Base-by-base conservation (phyloP, 2,329 filamentous ascomycete genomes). In the Incumbomyces delicatus region DNA sequence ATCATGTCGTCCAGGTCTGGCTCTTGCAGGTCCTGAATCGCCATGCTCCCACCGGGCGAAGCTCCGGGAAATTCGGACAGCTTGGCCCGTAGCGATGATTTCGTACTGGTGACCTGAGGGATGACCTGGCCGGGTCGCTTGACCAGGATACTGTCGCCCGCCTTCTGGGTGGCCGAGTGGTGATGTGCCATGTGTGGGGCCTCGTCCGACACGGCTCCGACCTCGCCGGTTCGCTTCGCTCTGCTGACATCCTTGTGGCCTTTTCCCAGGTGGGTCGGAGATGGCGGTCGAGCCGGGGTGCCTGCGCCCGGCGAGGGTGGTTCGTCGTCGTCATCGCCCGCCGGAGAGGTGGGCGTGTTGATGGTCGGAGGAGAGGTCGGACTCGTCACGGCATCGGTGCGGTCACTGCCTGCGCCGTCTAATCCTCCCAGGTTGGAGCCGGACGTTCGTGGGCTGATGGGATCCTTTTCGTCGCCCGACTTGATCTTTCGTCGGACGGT, bases 1-100 rank as follows among this genome's bases (percentile, higher is more conserved):
- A 98, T 98, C 74, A 94, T 95, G 62, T 98, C 92, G 61, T 98
- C 92, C 27, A 98, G 73, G 63, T 98, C 92, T 57, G 92, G 86
- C 31, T 89, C 80, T 65, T 95, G 95, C 60, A 96, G 78, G 17
- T 94, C 87, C 46, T 85, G 81, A 75, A 96, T 94, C 52, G 86
- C 85, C 66, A 95, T 85, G 12, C 72, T 69, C 11, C 75, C 73
- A 3, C 76, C 77, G 1, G 68, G 63, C 29, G 66, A 68, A 18
- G 66, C 60, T 31, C 68, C 63, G 13, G 63, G 52, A 3, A 65
- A 61, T 36, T 57, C 51, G 14, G 52, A 51, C 16, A 59, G 47
- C 27, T 53, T 55, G 13, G 56, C 53, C 46, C 57, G 56, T 8
- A 60, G 49, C n/a, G 56, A 60, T 6, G 67, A 65, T 50, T 68